Conservation (phyloP, 164 flowering plant species). For the Liriodendron chinense region DNA sequence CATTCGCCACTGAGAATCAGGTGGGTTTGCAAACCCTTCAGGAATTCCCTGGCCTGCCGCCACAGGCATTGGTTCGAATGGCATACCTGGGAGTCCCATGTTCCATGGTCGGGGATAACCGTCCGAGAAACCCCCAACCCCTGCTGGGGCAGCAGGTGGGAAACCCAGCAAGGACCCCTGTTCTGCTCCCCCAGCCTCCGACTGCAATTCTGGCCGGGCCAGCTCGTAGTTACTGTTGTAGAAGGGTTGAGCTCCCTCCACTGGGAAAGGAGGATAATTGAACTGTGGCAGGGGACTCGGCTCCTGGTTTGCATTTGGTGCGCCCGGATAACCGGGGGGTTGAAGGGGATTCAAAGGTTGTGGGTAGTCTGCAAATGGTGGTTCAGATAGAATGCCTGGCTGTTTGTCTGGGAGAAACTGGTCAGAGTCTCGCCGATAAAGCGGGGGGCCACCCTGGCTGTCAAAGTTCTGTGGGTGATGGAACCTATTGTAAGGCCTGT, state of each 20-base stretch:
- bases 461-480: conserved; percentile 45
- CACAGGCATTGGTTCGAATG: conserved; percentile 31
- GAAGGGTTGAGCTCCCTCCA: conserved; percentile 58
- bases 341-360: conserved; percentile 34
- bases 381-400: conserved; percentile 37
- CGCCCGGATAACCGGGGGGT: conserved; percentile 52
- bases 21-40: conserved; percentile 38
- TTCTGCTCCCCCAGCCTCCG: conserved; percentile 56
- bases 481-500: conserved; percentile 42
- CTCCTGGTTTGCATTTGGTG: conserved; percentile 41
- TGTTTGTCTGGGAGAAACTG: conserved; percentile 45
- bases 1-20: conserved; percentile 48
- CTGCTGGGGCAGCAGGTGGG: conserved; percentile 49
- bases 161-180: conserved; percentile 70
- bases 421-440: conserved; percentile 41
- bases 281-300: conserved; percentile 42
- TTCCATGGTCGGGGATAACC: conserved; percentile 61
- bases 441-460: conserved; percentile 29
- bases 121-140: conserved; percentile 31
- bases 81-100: conserved; percentile 32
- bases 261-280: conserved; percentile 49
- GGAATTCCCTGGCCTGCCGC: conserved; percentile 34
- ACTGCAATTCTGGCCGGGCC: conserved; percentile 42
- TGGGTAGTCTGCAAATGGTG: conserved; percentile 42
- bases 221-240: conserved; percentile 48